phyloP scores from a whole-genome alignment of 768 basidiomycete species.

The Panaeolus cyanescens region DNA sequence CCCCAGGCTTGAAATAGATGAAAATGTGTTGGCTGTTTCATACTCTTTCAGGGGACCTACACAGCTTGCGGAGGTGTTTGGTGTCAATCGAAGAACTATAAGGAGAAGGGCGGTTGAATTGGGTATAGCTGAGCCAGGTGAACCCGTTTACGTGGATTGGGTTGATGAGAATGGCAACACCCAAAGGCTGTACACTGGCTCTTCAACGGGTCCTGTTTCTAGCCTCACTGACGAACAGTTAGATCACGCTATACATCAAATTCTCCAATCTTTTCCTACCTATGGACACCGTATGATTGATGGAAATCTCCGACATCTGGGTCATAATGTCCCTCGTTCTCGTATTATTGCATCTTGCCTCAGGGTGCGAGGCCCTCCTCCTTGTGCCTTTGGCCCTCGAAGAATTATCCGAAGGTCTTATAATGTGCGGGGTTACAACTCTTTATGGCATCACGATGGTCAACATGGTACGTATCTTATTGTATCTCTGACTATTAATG shows the following conservation, averaged over 20 bases:
- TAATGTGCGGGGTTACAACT: slow-evolving; percentile 25
- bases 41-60: too few species aligned
- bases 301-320: slow-evolving; percentile 20
- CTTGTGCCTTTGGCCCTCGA: slow-evolving; percentile 12
- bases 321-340: slow-evolving; percentile 18
- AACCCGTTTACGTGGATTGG: slow-evolving; percentile 15
- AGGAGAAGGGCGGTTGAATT: slow-evolving; percentile 19
- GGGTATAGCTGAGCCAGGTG: slow-evolving; percentile 18
- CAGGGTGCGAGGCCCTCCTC: slow-evolving; percentile 20
- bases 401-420: slow-evolving; percentile 22
- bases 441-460: slow-evolving; percentile 34
- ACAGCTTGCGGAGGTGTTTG: too few species aligned
- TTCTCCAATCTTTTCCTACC: slow-evolving; percentile 23
- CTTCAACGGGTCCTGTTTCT: slow-evolving; percentile 12
- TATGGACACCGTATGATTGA: slow-evolving; percentile 27
- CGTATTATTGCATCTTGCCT: slow-evolving; percentile 20
- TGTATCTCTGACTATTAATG: background rate
- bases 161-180: slow-evolving; percentile 14
- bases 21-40: too few species aligned
- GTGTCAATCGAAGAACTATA: too few species aligned
- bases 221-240: slow-evolving; percentile 22
- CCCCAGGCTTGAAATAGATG: too few species aligned
- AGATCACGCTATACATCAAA: slow-evolving; percentile 18
- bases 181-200: slow-evolving; percentile 6
- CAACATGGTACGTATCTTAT: slow-evolving; percentile 25